Base-by-base conservation (phyloP, 2,329 filamentous ascomycete species). In the Diaporthe batatas region DNA sequence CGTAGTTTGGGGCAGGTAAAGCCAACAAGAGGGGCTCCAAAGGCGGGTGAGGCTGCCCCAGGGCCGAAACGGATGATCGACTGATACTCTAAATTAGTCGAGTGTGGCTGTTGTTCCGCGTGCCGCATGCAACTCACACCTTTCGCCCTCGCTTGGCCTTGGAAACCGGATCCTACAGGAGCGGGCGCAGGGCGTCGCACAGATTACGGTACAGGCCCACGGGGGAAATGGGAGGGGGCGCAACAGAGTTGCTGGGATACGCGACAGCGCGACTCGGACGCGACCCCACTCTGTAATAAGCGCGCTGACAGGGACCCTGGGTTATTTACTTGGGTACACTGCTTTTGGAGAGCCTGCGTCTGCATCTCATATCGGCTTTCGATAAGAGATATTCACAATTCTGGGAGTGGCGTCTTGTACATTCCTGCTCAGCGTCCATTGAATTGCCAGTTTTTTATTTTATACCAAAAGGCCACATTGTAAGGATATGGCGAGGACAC, bases 401-500 rank as follows among this genome's bases (percentile, higher is more conserved):
- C 32, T 14, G 62, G 62, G 62, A 21, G 29, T 25, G 39, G 47
- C 62, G 39, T 67, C 62, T 44, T 39, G 12, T 42, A 42, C 39
- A 10, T 39, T 53, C 7, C n/a, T 53, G 21, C 25, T 34, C 21
- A 21, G 18, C 18, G 10, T 16, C 25, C 34, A 34, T 39, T 49
- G 59, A 18, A 34, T 18, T 64, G 42, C 34, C 3, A 21, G 23
- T 16, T 25, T 36, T 8, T 7, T 36, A 10, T 25, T 36, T 8
- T 12, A 51, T 51, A 51, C 23, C 12, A 29, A 2, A 16, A 23
- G 21, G 51, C 12, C 18, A 10, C 14, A 51, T 39, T 51, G 39
- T 23, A 21, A 23, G 21, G 23, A 47, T n/a, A 90, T 90, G 88
- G 84, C 86, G 65, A 83, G 84, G 76, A 88, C 88, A 73, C 83